Base-by-base conservation (phyloP, 2,329 filamentous ascomycete genomes). In the Colletotrichum eleusines region DNA sequence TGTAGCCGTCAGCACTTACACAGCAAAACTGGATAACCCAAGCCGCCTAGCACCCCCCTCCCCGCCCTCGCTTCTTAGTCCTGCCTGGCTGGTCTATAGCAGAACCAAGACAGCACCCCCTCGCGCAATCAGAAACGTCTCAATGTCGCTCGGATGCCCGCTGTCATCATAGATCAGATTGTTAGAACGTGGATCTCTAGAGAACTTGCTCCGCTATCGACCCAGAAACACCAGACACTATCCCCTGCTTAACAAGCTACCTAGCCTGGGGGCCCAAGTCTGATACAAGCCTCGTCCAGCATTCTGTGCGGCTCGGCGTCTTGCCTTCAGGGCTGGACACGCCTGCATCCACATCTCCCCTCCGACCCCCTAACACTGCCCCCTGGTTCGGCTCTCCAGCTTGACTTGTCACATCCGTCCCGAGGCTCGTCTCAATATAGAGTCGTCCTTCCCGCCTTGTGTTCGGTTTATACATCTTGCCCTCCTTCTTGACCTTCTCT, bases 131-230 rank as follows among this genome's bases (percentile, higher is more conserved):
- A 65, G 75, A 78, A 76, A 78, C 77, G 78, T 73, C 75, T 80
- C 76, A 76, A 84, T 85, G 82, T 80, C 83, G 85, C 81, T 82
- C 85, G 84, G 80, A 88, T 89, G 86, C 86, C 82, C 77, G 81
- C 84, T 80, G 81, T 83, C 78, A 81, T 81, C 75, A 84, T 85
- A 86, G 84, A 86, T 82, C 83, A 81, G 80, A 85, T 84, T 75
- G 79, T 79, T 75, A 82, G 83, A 81, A 84, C 82, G 73, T 86
- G 84, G 84, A 83, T 83, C 77, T 82, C 84, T 50, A 66, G 66
- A 70, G 77, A 81, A 83, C 78, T 77, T 77, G 75, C 75, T 76
- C 79, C 78, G 80, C 76, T 76, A 77, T 77, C 78, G 76, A 76
- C 73, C 77, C 78, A 78, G 77, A 78, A 79, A 81, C 81, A 77